Base-by-base conservation (phyloP, 73 alveolate species). In the Urostyla sp. region DNA sequence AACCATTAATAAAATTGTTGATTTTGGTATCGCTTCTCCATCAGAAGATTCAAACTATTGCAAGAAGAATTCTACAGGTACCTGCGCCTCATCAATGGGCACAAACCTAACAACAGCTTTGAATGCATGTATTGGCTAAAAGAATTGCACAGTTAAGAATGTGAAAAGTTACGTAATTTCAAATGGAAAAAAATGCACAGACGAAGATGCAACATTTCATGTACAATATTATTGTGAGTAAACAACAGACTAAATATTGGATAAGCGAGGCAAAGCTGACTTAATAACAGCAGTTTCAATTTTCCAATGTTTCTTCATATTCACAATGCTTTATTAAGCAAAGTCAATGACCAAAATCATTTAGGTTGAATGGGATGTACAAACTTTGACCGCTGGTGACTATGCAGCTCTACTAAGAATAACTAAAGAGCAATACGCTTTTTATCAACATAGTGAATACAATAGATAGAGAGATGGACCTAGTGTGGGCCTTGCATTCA, bases 361-460 rank as follows among this genome's bases (percentile, higher is more conserved):
- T 0, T 69, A 24, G 38, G 52, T 75, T 26, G 92, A 56, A 20
- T 83, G 72, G 74, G 92, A 83, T 31, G 61, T 67, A 46, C 50
- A 53, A 38, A 83, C 92, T 15, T 57, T 73, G 27, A 83, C 92
- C 16, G 84, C 86, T 30, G 84, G 87, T 11, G 92, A 83, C 32
- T 83, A 72, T 52, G 34, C 87, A 6, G 92, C 59, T 6, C 77
- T 72, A 27, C 5, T 61, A 15, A 55, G 27, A 35, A 83, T 83
- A 0, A 28, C 66, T 0, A 34, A 32, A 0, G 31, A 26, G 2
- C 8, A 31, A 59, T 83, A 31, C 35, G 18, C 23, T 24, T 37
- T 32, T 40, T 83, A 56, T 43, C 46, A 23, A 35, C 31, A 49
- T 24, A 75, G 73, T 10, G 56, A 38, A 53, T 31, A 78, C 28